phyloP scores from a whole-genome alignment of 2,329 filamentous ascomycete species.

The Nemania serpens region DNA sequence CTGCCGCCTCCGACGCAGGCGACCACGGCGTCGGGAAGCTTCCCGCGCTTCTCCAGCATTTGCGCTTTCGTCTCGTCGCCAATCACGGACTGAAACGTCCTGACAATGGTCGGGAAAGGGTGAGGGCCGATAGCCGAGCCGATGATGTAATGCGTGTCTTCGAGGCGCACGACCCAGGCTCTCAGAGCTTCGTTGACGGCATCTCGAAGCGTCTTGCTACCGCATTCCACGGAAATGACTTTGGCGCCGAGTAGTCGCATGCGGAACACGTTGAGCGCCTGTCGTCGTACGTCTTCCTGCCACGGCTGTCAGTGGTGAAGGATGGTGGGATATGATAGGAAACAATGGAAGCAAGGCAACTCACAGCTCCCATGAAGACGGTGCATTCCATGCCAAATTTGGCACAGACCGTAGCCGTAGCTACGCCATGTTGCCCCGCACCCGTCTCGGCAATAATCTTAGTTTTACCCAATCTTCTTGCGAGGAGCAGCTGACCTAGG shows the following conservation, averaged over 20 bases:
- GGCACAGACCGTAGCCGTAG: conserved; percentile 94
- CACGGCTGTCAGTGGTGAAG: neutral
- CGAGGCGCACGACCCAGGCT: conserved; percentile 89
- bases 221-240: conserved; percentile 91
- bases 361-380: conserved; percentile 90
- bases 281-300: conserved; percentile 87
- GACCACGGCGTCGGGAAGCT: conserved; percentile 93
- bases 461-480: conserved; percentile 85
- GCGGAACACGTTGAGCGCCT: conserved; percentile 97
- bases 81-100: conserved; percentile 97
- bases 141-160: conserved; percentile 97
- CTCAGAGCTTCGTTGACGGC: conserved; percentile 95
- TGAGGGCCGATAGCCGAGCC: conserved; percentile 97
- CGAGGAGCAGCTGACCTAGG: conserved; percentile 87
- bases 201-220: conserved; percentile 79
- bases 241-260: conserved; percentile 95
- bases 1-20: conserved; percentile 95
- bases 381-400: conserved; percentile 99
- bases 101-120: conserved; percentile 95
- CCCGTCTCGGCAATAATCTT: conserved; percentile 98
- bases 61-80: conserved; percentile 93
- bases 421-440: conserved; percentile 96
- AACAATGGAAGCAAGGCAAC: conserved; percentile 30
- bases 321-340: neutral
- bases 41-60: conserved; percentile 81